A percentile compares a stretch with the other conserved stretches of the same genome.
These are phyloP conservation scores for Ascosphaera acerosa DNA, from an alignment of 2,329 filamentous ascomycete genomes.

Conservation along the genomic window DNA sequence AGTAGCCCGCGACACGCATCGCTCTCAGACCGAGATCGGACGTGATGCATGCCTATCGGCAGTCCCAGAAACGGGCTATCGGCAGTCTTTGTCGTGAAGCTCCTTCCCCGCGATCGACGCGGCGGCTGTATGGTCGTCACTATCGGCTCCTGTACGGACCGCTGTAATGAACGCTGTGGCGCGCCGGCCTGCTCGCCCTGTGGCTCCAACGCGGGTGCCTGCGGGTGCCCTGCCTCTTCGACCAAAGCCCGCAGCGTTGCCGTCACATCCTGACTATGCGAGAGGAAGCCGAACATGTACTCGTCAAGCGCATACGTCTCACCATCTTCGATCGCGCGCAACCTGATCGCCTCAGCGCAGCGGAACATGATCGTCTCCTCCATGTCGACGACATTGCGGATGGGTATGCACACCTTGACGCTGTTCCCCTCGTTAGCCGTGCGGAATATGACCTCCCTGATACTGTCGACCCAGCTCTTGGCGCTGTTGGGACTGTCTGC, in stretches of 20 bases:
- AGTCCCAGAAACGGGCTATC: no score
- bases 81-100: no score
- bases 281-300: conserved; percentile 95
- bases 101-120: no score
- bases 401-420: conserved; percentile 80
- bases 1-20: no score
- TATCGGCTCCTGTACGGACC: no score
- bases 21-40: no score
- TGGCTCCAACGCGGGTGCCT: no score
- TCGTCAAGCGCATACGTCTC: conserved; percentile 92
- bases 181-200: no score
- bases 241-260: conserved; percentile 49
- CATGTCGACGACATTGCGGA: conserved; percentile 72
- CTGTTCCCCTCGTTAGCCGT: conserved; percentile 93
- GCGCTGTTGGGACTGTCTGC: conserved; percentile 73
- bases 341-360: conserved; percentile 80
- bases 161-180: no score
- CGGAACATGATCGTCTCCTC: conserved; percentile 80
- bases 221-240: no score
- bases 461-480: conserved; percentile 84
- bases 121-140: no score
- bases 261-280: conserved; percentile 58
- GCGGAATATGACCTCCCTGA: conserved; percentile 86
- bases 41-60: no score
- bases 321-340: conserved; percentile 76